Percentiles rank a stretch among this genome's conserved stretches.
phyloP scores from a whole-genome alignment of 2,329 filamentous ascomycete genomes.

The Shiraia sp. region DNA sequence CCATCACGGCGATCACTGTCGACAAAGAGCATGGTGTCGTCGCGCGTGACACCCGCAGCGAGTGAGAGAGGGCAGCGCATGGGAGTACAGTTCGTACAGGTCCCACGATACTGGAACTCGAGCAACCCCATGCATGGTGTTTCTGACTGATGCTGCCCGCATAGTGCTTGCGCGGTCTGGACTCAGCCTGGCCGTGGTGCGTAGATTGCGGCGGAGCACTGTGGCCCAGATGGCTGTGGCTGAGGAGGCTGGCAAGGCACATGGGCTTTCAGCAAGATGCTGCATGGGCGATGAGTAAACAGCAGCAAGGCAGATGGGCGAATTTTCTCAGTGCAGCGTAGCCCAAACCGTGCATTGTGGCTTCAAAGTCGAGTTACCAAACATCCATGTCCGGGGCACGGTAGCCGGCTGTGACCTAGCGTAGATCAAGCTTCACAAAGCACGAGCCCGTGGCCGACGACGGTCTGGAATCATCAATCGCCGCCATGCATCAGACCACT shows the following conservation, averaged over 20 bases:
- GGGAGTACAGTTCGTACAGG: no score
- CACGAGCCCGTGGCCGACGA: constrained; percentile 6
- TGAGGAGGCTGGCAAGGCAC: not conserved
- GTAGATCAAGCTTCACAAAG: not conserved
- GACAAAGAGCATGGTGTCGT: no score
- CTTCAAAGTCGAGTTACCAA: not conserved
- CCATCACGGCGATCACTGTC: not conserved
- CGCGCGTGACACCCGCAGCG: no score
- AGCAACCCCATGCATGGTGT: not conserved
- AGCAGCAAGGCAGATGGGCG: not conserved
- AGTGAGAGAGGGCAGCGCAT: no score
- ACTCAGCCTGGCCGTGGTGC: constrained; percentile 4
- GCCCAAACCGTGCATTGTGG: not conserved
- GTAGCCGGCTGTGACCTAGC: constrained; percentile 2
- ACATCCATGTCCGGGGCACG: not conserved
- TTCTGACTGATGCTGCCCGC: not conserved
- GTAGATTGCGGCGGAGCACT: no score
- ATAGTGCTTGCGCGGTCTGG: constrained; percentile 3
- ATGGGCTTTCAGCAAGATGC: not conserved
- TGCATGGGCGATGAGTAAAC: not conserved
- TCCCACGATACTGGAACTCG: not conserved
- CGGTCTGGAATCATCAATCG: constrained; percentile 19
- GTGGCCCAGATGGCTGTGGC: not conserved
- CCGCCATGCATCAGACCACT: constrained; percentile 18
- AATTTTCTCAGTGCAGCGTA: not conserved